These are phyloP conservation scores for Clonostachys rosea DNA, from an alignment of 2,329 filamentous ascomycete species.

Conservation along the genomic window DNA sequence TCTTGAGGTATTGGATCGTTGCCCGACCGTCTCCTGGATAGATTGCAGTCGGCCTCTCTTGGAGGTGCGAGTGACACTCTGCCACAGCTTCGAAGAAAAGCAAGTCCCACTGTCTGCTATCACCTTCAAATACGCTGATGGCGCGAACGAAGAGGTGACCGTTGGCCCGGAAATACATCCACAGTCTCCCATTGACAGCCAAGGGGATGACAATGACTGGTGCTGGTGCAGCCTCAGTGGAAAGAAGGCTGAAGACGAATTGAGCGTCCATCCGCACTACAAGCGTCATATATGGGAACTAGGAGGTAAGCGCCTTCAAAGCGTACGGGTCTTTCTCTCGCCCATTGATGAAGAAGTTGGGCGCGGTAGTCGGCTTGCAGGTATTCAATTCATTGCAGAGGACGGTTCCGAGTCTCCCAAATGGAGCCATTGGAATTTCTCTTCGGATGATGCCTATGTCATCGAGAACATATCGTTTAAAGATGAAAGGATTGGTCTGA, in stretches of 20 bases:
- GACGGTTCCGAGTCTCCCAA: neutral
- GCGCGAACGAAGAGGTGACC: neutral
- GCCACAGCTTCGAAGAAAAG: neutral
- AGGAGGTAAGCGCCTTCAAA: neutral
- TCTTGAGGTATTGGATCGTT: neutral
- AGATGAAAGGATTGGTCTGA: neutral
- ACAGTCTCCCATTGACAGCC: neutral
- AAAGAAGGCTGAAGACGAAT: too few relatives aligned
- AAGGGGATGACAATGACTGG: neutral
- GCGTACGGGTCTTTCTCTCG: neutral
- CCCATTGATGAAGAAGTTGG: too few relatives aligned
- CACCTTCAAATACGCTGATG: neutral
- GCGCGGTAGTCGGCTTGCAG: too few relatives aligned
- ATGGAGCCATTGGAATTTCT: neutral
- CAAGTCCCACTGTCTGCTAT: neutral
- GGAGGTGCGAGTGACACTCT: neutral
- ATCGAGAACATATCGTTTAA: neutral
- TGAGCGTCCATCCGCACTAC: neutral
- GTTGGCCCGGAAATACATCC: neutral
- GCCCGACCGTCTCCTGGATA: neutral
- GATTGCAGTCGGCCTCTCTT: neutral
- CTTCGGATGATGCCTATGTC: neutral
- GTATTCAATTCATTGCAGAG: neutral
- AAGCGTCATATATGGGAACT: neutral
- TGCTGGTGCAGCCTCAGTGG: neutral